Evolutionary conservation across 768 basidiomycete species (phyloP), one percentile per base, ranked within the genome.

Genomic region (Trametes punicea): DNA sequence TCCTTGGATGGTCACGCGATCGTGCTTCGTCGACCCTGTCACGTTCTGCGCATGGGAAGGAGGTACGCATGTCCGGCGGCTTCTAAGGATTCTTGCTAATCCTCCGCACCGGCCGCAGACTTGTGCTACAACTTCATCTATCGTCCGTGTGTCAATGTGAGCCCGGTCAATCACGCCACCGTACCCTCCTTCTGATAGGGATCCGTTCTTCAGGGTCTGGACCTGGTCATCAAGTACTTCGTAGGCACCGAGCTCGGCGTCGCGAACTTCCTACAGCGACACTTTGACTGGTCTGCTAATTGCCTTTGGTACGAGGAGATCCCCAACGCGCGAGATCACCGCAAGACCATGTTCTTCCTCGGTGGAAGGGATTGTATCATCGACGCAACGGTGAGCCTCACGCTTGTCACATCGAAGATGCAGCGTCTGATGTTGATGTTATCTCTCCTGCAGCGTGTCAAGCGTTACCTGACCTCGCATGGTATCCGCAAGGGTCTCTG

Each of bases 21-120:
- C 87, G 8, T 93, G 90, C 67, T 93, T 97, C 65, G 87, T 94
- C 29, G 95, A 98, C 66, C 93, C 95, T 8, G 87, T 90, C 26
- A 82, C 87, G 0, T 92, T 94, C 70, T 94, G 92, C 69, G 83
- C 88, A 6, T 98, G 93, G 93, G 94, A 97, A 80, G 93, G 93
- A 57, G 88, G 89, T 88, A 63, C 56, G 81, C 7, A 13, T 50
- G 8, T 6, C 23, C 49, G 3, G 11, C 23, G 15, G 3, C 15
- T 6, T 23, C 4, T 7, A 44, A 6, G 13, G 3, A 21, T 26
- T 15, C 2, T 6, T 11, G 25, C 25, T 25, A 23, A 25, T 44
- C 4, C 8, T 13, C 13, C 7, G 10, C 23, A 55, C 46, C 2
- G 11, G 45, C 41, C 25, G 20, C 63, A 88, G 92, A 93, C 70